Conservation (phyloP, 2,329 filamentous ascomycete genomes). For the Ophiostoma himal-ulmi region DNA sequence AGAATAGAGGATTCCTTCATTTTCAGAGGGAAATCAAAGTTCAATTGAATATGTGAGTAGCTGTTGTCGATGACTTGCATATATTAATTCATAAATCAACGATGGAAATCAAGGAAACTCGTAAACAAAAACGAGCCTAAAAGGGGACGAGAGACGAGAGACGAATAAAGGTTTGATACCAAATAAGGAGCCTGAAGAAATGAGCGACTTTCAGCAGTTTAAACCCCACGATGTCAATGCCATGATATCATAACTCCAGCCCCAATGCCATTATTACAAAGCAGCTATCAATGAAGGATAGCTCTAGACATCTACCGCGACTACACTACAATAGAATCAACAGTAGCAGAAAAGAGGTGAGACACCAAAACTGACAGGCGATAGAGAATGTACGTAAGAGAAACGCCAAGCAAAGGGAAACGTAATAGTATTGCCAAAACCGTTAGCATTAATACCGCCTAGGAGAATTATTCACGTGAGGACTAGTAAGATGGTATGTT, state of each 20-base stretch:
- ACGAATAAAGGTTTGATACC: background rate
- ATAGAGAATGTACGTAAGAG: background rate
- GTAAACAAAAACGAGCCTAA: background rate
- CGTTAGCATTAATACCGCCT: background rate
- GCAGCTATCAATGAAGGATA: background rate
- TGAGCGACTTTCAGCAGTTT: too few relatives aligned
- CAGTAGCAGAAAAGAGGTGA: background rate
- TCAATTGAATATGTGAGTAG: too few relatives aligned
- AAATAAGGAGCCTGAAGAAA: too few relatives aligned
- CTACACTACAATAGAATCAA: background rate
- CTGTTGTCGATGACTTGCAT: too few relatives aligned
- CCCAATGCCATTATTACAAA: background rate
- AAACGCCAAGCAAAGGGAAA: background rate
- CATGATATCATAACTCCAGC: background rate
- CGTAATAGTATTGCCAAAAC: background rate
- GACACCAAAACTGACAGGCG: background rate
- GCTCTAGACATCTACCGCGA: background rate
- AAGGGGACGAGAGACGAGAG: too few relatives aligned
- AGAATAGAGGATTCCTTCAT: background rate
- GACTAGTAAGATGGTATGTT: background rate
- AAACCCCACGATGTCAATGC: background rate
- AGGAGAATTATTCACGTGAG: background rate
- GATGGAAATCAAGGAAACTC: too few relatives aligned
- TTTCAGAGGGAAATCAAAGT: background rate
- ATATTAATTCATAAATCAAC: too few relatives aligned